Evolutionary conservation across 768 basidiomycete genomes (phyloP).

Genomic region (Xanthoconium purpureum): DNA sequence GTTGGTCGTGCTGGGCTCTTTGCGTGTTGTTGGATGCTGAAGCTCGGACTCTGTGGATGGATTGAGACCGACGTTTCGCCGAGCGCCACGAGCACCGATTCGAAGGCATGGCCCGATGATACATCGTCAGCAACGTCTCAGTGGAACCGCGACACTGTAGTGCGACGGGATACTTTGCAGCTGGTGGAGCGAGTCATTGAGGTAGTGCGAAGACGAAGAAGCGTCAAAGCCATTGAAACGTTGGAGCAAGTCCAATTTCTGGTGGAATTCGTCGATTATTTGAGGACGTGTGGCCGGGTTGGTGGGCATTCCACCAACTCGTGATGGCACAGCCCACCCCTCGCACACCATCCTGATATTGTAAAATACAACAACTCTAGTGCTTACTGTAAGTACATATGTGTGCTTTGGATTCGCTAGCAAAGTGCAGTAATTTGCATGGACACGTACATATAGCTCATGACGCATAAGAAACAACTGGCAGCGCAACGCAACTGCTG

Average conservation of each 20-base stretch:
- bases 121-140: not conserved
- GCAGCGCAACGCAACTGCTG: slow-evolving; percentile 11
- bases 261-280: slow-evolving; percentile 68
- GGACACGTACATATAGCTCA: not conserved
- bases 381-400: not conserved
- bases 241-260: slow-evolving; percentile 89
- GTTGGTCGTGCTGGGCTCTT: slow-evolving; percentile 91
- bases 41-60: slow-evolving; percentile 86
- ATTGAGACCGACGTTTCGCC: slow-evolving; percentile 31
- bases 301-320: not conserved
- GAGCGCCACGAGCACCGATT: not conserved
- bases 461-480: slow-evolving; percentile 6
- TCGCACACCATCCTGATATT: not conserved
- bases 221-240: slow-evolving; percentile 90
- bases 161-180: slow-evolving; percentile 50
- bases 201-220: slow-evolving; percentile 71
- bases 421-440: slow-evolving; percentile 1
- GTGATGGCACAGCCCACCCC: not conserved
- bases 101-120: slow-evolving; percentile 3
- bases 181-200: slow-evolving; percentile 72
- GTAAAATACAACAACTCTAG: slow-evolving; percentile 2
- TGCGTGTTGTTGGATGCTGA: slow-evolving; percentile 90
- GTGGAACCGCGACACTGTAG: slow-evolving; percentile 24
- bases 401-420: not conserved
- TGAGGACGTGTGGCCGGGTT: slow-evolving; percentile 31